These are phyloP conservation scores for Adenanthera pavonina DNA, from an alignment of 306 rosid species.

Conservation along the genomic window DNA sequence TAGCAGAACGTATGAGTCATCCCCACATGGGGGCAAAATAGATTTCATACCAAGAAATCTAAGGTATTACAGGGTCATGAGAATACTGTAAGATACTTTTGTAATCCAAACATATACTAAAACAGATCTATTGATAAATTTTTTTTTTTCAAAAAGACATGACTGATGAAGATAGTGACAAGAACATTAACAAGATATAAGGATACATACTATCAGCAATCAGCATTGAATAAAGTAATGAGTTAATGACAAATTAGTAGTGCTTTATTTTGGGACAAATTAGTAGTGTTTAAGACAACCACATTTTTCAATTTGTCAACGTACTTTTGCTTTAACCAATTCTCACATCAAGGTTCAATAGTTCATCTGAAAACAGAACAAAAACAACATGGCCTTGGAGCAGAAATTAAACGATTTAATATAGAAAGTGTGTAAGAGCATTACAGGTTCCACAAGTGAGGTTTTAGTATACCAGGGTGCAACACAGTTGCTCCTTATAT, in stretches of 20 bases:
- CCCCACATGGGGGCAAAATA: not conserved
- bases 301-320: not conserved
- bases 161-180: slow-evolving; percentile 3
- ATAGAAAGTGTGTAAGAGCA: slow-evolving; percentile 37
- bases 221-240: not conserved
- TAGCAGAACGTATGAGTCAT: slow-evolving; percentile 9
- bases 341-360: slow-evolving; percentile 1
- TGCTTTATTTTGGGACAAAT: not conserved
- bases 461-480: slow-evolving; percentile 89
- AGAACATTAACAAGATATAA: slow-evolving; percentile 17
- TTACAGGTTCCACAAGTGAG: slow-evolving; percentile 69
- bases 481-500: slow-evolving; percentile 79
- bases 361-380: slow-evolving; percentile 8
- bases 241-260: not conserved
- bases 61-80: not conserved
- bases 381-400: not conserved
- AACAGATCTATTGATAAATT: slow-evolving; percentile 2
- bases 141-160: not conserved
- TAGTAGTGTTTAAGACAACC: not conserved
- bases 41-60: not conserved
- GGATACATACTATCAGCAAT: slow-evolving; percentile 9
- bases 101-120: not conserved
- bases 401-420: slow-evolving; percentile 12
- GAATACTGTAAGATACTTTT: slow-evolving; percentile 10
- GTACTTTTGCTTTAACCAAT: not conserved